A percentile compares a stretch with the other conserved stretches of the same genome.
phyloP scores from a whole-genome alignment of 495 filamentous ascomycete species.

The Apiosordaria backusii region DNA sequence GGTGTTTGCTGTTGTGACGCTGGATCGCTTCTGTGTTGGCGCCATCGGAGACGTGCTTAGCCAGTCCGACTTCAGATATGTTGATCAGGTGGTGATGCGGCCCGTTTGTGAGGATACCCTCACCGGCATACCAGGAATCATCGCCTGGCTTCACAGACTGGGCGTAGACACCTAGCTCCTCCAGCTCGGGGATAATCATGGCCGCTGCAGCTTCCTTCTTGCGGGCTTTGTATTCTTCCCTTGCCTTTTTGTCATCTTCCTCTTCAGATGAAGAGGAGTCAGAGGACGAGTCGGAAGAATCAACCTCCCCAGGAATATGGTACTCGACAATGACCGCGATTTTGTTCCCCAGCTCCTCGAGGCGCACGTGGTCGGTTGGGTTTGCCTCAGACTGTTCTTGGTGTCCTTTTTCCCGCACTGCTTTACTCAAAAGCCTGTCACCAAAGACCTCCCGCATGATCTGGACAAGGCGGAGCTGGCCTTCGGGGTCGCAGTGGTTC shows the following conservation, averaged over 20 bases:
- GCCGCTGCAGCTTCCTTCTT: constrained; percentile 35
- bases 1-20: constrained; percentile 47
- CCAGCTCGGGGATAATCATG: constrained; percentile 51
- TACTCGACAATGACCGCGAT: constrained; percentile 56
- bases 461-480: constrained; percentile 47
- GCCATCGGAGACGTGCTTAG: constrained; percentile 30
- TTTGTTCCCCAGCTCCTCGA: constrained; percentile 48
- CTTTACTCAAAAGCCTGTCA: constrained; percentile 45
- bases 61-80: constrained; percentile 50
- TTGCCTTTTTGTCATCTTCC: constrained; percentile 40
- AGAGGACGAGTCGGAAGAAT: constrained; percentile 23
- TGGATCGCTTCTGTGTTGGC: constrained; percentile 38
- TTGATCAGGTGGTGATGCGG: constrained; percentile 58
- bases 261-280: constrained; percentile 34
- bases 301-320: constrained; percentile 46
- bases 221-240: constrained; percentile 38
- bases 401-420: constrained; percentile 42
- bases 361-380: constrained; percentile 38
- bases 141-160: constrained; percentile 55
- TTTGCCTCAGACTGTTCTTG: constrained; percentile 35
- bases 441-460: constrained; percentile 56
- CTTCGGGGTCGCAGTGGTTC: constrained; percentile 48
- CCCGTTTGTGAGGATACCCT: constrained; percentile 34
- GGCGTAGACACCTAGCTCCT: constrained; percentile 53
- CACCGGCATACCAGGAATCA: constrained; percentile 46